Evolutionary conservation across 164 flowering plant species (phyloP), one percentile per base, ranked within the genome.

Genomic region (Buxus sempervirens): DNA sequence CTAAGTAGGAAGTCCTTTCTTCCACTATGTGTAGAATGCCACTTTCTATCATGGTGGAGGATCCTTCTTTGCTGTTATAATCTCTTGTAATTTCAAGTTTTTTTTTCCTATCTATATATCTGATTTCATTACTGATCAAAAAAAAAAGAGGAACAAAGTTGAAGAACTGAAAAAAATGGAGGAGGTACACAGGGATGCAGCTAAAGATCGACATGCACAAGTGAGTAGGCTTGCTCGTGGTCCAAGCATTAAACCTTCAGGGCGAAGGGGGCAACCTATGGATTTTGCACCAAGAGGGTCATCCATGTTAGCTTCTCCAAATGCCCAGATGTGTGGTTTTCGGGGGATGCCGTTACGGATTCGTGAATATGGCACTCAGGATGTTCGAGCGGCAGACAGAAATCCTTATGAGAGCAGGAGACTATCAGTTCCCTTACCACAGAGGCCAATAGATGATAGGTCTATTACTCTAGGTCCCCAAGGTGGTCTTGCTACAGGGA

Each of bases 91-190:
- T n/a, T n/a, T n/a, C n/a, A n/a, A n/a, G n/a, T n/a, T n/a, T n/a
- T n/a, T n/a, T n/a, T n/a, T n/a, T n/a, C n/a, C n/a, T n/a, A n/a
- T n/a, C n/a, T n/a, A n/a, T n/a, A n/a, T n/a, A n/a, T n/a, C n/a
- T n/a, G n/a, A n/a, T n/a, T n/a, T n/a, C n/a, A n/a, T n/a, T n/a
- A n/a, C n/a, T n/a, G n/a, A n/a, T n/a, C n/a, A n/a, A n/a, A n/a
- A n/a, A n/a, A n/a, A n/a, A 89, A 87, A 89, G 72, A 84, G 95
- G 71, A 80, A 88, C 70, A 89, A 89, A 70, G 83, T 89, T 76
- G 91, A 89, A 70, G 90, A 91, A 23, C 91, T 91, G 2, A 87
- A 89, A 60, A 89, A 89, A 81, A 89, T 89, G 64, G 91, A 89
- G 73, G 91, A 89, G 62, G 86, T 89, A 64, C 94, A 85, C 72